Percentiles rank a stretch among this genome's conserved stretches.
phyloP scores from a whole-genome alignment of 164 flowering plant genomes.

The Tetrastigma voinierianum region DNA sequence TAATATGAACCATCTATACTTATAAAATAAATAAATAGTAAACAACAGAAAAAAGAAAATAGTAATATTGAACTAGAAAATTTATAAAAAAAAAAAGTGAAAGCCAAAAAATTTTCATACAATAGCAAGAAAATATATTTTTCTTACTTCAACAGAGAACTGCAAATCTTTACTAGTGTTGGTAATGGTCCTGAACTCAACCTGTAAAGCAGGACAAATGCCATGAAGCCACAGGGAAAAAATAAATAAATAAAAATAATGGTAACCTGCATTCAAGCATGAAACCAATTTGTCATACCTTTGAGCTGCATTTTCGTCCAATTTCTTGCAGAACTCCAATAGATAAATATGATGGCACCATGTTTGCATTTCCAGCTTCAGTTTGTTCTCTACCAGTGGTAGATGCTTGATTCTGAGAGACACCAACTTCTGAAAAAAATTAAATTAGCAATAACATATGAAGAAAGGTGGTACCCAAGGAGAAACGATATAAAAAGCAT shows the following conservation, averaged over 20 bases:
- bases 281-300: conserved; percentile 42
- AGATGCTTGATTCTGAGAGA: conserved; percentile 32
- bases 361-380: conserved; percentile 47
- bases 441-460: conserved; percentile 12
- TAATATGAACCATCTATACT: background rate
- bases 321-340: conserved; percentile 87
- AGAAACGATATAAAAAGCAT: no score
- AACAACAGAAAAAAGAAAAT: background rate
- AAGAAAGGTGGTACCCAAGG: no score
- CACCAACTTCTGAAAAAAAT: conserved; percentile 34
- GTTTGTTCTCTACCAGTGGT: conserved; percentile 38
- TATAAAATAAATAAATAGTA: background rate
- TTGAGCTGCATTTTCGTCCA: conserved; percentile 73
- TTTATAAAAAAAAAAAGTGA: background rate
- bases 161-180: conserved; percentile 82
- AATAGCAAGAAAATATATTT: background rate
- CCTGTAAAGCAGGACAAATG: conserved; percentile 41
- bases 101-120: no score
- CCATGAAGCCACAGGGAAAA: background rate
- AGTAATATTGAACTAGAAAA: background rate
- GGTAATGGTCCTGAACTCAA: conserved; percentile 74
- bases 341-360: conserved; percentile 45
- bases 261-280: background rate
- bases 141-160: conserved; percentile 82
- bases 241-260: background rate